These are phyloP conservation scores for Ceratobasidium sp. DNA, from an alignment of 1,284 basidiomycete species.

Conservation along the genomic window DNA sequence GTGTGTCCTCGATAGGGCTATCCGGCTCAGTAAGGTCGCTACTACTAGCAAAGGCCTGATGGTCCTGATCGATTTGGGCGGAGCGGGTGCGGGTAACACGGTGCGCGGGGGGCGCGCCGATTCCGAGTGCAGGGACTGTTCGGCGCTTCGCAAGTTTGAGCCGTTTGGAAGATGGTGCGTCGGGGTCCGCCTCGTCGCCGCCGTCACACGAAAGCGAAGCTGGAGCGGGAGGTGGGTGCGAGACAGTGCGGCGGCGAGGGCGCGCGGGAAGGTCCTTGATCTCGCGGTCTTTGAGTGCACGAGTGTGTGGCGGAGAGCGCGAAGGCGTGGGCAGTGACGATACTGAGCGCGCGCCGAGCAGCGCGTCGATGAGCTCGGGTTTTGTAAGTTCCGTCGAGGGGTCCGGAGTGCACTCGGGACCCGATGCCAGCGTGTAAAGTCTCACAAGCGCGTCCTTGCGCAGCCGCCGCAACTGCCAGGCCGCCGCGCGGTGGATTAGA, in stretches of 20 bases:
- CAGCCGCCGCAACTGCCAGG: constrained; percentile 48
- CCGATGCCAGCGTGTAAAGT: constrained; percentile 46
- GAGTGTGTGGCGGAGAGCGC: constrained; percentile 36
- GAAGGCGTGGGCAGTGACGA: constrained; percentile 42
- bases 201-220: constrained; percentile 40
- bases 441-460: constrained; percentile 50
- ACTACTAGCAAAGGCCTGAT: constrained; percentile 36
- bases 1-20: constrained; percentile 24
- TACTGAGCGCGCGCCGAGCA: constrained; percentile 33
- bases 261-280: constrained; percentile 39
- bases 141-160: constrained; percentile 42
- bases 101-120: constrained; percentile 16
- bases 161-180: constrained; percentile 35
- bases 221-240: constrained; percentile 29
- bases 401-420: constrained; percentile 35
- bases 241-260: constrained; percentile 38
- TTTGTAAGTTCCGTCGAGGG: constrained; percentile 37
- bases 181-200: constrained; percentile 42
- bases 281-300: constrained; percentile 28
- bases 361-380: constrained; percentile 44
- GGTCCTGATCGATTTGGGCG: constrained; percentile 17
- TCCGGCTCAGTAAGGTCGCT: constrained; percentile 35
- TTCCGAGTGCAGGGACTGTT: neutral
- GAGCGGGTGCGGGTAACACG: constrained; percentile 34
- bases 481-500: constrained; percentile 47